phyloP scores from a whole-genome alignment of 768 basidiomycete species.

The Pilatotrama ljubarskyi region DNA sequence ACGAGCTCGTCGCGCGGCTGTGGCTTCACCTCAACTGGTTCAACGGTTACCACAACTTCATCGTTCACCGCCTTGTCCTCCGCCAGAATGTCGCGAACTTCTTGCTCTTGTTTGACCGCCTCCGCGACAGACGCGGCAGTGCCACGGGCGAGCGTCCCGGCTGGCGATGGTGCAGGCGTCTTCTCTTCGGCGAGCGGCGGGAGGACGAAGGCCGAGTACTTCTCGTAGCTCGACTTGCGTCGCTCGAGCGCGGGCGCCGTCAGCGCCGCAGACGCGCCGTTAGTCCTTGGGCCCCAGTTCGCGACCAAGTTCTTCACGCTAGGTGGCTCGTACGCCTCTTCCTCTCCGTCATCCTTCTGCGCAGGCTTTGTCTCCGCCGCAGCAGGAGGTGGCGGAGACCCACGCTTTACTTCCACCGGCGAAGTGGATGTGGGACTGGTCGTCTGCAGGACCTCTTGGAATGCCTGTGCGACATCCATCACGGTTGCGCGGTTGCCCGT shows the following conservation, averaged over 20 bases:
- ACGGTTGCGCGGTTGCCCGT: constrained; percentile 69
- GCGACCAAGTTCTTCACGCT: constrained; percentile 26
- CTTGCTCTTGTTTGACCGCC: constrained; percentile 2
- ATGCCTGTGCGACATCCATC: constrained; percentile 75
- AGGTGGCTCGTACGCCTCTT: constrained; percentile 12
- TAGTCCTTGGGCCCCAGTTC: constrained; percentile 22
- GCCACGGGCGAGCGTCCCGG: constrained; percentile 48
- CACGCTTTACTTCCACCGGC: not conserved
- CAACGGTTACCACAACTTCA: not conserved
- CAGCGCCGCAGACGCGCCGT: not conserved
- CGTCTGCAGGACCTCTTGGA: constrained; percentile 30
- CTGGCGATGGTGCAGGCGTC: constrained; percentile 57
- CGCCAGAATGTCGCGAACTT: not conserved
- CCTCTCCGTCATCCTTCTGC: constrained; percentile 8
- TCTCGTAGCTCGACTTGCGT: constrained; percentile 67
- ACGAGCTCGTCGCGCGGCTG: constrained; percentile 1
- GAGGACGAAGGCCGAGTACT: constrained; percentile 59
- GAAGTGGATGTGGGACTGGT: constrained; percentile 4
- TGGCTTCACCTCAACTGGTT: not conserved
- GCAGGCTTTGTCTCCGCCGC: not conserved
- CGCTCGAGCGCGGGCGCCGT: constrained; percentile 44
- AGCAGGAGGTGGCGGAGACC: not conserved
- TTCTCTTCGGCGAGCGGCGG: constrained; percentile 70
- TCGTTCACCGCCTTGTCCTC: not conserved
- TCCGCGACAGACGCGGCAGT: not conserved